Conservation (phyloP, 345 rosid genomes). For the Mallotus nudiflorus region DNA sequence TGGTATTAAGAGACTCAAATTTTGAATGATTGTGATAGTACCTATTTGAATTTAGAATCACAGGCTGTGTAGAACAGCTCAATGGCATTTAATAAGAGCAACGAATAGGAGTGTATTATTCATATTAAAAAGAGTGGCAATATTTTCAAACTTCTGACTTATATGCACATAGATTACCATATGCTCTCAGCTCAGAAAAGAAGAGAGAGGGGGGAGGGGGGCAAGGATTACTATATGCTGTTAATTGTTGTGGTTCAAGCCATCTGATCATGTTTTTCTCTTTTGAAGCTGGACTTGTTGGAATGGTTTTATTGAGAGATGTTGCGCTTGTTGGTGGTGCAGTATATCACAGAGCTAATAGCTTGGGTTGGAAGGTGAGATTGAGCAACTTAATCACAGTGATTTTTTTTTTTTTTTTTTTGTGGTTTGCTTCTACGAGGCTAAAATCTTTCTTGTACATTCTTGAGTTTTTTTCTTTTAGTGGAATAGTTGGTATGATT, state of each 20-base stretch:
- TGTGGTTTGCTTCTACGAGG: no score
- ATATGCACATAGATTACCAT: background rate
- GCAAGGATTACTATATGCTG: background rate
- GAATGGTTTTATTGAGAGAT: constrained; percentile 71
- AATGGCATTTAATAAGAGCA: no score
- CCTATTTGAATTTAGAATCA: constrained; percentile 1
- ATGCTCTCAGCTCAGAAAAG: no score
- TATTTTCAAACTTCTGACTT: background rate
- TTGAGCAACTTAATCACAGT: constrained; percentile 8
- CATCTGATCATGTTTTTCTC: background rate
- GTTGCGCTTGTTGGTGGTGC: constrained; percentile 79
- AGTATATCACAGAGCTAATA: constrained; percentile 64
- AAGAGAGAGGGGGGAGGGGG: no score
- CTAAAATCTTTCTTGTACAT: background rate
- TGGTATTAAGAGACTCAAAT: background rate
- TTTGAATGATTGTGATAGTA: background rate
- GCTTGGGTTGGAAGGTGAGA: constrained; percentile 75
- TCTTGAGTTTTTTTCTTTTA: constrained; percentile 33
- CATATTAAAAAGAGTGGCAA: no score
- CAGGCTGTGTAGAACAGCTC: background rate
- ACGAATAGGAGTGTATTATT: background rate
- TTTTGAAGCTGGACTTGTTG: constrained; percentile 81
- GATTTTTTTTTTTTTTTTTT: background rate
- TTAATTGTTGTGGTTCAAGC: background rate
- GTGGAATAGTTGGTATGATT: constrained; percentile 79